phyloP scores from a whole-genome alignment of 2,329 filamentous ascomycete genomes.

The Orbilia blumenaviensis region DNA sequence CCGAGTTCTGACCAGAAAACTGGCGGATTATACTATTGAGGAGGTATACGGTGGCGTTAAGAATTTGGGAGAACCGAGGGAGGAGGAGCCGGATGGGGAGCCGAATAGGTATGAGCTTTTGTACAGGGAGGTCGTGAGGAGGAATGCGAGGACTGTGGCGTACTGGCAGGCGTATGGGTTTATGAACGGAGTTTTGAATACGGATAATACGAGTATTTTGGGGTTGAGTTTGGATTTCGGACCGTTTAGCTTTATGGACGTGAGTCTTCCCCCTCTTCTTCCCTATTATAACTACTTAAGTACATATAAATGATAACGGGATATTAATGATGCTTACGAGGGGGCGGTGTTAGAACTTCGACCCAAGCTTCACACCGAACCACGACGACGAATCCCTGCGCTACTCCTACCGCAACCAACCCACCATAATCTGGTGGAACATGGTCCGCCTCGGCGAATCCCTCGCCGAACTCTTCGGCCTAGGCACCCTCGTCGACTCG shows the following conservation, averaged over 20 bases:
- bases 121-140: slow-evolving; percentile 84
- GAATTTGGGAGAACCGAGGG: slow-evolving; percentile 66
- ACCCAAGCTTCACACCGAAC: slow-evolving; percentile 93
- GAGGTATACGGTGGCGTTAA: slow-evolving; percentile 75
- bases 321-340: background rate
- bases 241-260: slow-evolving; percentile 94
- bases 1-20: slow-evolving; percentile 73
- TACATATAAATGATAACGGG: background rate
- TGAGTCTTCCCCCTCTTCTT: slow-evolving; percentile 20
- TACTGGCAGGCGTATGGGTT: slow-evolving; percentile 99
- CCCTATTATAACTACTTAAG: background rate
- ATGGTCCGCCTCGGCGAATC: slow-evolving; percentile 81
- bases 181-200: slow-evolving; percentile 98
- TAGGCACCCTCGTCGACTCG: slow-evolving; percentile 76
- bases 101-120: slow-evolving; percentile 86
- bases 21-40: slow-evolving; percentile 85
- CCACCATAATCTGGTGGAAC: slow-evolving; percentile 82
- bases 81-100: slow-evolving; percentile 72
- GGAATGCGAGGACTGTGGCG: slow-evolving; percentile 87
- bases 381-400: slow-evolving; percentile 89
- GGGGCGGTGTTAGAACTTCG: slow-evolving; percentile 75
- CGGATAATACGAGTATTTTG: slow-evolving; percentile 92
- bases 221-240: slow-evolving; percentile 94
- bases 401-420: slow-evolving; percentile 93
- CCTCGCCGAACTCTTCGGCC: slow-evolving; percentile 85